Base-by-base conservation (phyloP, 108 stramenopile genomes). In the Heterococcus sp. region DNA sequence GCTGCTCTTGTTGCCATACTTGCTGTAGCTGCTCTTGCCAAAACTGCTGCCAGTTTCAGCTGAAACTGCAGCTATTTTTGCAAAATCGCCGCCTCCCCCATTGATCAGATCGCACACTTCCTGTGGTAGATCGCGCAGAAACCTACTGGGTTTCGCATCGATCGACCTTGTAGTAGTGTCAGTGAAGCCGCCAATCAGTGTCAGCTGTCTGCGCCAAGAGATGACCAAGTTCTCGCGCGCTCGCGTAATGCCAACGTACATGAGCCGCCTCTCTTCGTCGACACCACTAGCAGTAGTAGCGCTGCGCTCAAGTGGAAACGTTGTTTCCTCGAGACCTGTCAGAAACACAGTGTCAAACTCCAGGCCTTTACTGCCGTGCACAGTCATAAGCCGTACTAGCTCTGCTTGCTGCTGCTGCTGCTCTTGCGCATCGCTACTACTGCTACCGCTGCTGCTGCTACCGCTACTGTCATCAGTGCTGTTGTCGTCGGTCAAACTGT, bases 161-260 rank as follows among this genome's bases (percentile, higher is more conserved):
- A 33, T 38, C 34, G 32, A 38, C 32, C 71, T 11, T 0, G 37
- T 33, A 30, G 66, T 32, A 34, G 37, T 31, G 0, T 66, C 29
- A 38, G 1, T 5, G 14, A 8, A 8, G 21, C 14, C 46, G 46
- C 46, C 46, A 21, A 8, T 58, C 46, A 58, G 46, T 58, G 66
- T 67, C 3, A 67, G 66, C 66, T 29, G 30, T 32, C 38, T 3
- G 3, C 84, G 74, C 37, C 75, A 84, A 63, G 68, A 71, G 68
- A 95, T 72, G 31, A 92, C 46, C 26, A 95, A 84, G 46, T 90
- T 86, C 2, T 90, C 90, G 84, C 94, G 93, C 4, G 95, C 95
- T 63, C 95, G 89, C 2, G 94, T 95, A 93, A 94, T 94, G 30
- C 93, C 95, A 32, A 94, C 95, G 76, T 95, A 95, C 77, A 94